Percentiles rank a stretch among this genome's conserved stretches.
Conservation (phyloP, 2,329 filamentous ascomycete species). For the Colletotrichum ledebouriae region DNA sequence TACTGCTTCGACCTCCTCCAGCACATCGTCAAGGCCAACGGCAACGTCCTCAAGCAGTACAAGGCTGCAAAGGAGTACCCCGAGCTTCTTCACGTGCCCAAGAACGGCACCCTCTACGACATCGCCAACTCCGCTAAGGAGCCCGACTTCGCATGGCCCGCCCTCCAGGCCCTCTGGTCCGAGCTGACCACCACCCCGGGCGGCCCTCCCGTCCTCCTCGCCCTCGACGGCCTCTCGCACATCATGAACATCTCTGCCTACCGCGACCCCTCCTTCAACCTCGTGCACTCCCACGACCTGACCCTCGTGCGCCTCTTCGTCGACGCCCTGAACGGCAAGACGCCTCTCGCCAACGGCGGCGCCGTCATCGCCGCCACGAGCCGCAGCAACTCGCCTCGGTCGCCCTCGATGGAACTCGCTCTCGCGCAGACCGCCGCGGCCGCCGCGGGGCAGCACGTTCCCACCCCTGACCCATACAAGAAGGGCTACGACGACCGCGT, state of each 20-base stretch:
- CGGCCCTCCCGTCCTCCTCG: constrained; percentile 75
- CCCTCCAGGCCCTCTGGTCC: constrained; percentile 84
- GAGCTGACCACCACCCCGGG: constrained; percentile 73
- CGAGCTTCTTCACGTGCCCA: constrained; percentile 70
- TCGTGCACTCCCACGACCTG: constrained; percentile 89
- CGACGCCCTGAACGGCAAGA: constrained; percentile 75
- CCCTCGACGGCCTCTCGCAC: constrained; percentile 84
- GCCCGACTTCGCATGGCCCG: constrained; percentile 81
- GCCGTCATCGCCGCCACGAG: constrained; percentile 82
- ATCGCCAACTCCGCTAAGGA: constrained; percentile 81
- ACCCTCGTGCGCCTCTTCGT: constrained; percentile 81
- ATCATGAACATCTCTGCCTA: constrained; percentile 86
- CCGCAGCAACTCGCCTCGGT: constrained; percentile 75
- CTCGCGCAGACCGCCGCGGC: constrained; percentile 69
- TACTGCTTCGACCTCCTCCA: constrained; percentile 82
- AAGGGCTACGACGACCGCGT: constrained; percentile 69
- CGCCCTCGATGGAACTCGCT: constrained; percentile 77
- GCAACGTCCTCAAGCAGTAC: constrained; percentile 68
- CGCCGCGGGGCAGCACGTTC: constrained; percentile 53
- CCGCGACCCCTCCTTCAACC: constrained; percentile 75
- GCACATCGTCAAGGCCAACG: constrained; percentile 80
- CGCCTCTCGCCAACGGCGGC: constrained; percentile 77
- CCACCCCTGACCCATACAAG: constrained; percentile 66
- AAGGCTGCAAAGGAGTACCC: constrained; percentile 61
- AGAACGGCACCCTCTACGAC: constrained; percentile 74